A percentile compares a stretch with the other conserved stretches of the same genome.
These are phyloP conservation scores for Lasiodiplodia sp. DNA, from an alignment of 2,329 filamentous ascomycete species.

Conservation along the genomic window DNA sequence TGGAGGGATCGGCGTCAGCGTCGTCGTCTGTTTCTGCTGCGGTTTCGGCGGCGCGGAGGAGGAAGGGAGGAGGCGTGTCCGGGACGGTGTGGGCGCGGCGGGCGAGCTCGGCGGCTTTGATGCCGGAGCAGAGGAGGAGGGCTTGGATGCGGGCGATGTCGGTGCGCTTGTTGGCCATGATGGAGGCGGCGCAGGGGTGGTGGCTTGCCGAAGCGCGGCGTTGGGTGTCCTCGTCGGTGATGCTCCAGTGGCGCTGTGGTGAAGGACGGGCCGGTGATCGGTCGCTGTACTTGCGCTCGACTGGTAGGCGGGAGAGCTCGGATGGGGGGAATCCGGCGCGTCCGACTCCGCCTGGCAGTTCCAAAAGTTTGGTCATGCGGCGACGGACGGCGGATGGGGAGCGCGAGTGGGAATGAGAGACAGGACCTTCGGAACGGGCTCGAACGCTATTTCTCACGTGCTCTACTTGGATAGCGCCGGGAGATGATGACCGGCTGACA, in stretches of 20 bases:
- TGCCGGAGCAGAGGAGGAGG: conserved; percentile 81
- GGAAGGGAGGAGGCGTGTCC: conserved; percentile 41
- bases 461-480: conserved; percentile 18
- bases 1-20: conserved; percentile 32
- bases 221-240: conserved; percentile 56
- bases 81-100: conserved; percentile 65
- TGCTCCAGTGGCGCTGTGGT: conserved; percentile 64
- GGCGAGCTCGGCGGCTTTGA: conserved; percentile 84
- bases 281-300: conserved; percentile 27
- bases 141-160: conserved; percentile 82
- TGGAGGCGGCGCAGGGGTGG: conserved; percentile 38
- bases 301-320: conserved; percentile 13
- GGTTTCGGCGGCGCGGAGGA: conserved; percentile 52
- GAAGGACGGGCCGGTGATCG: conserved; percentile 44
- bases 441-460: not conserved
- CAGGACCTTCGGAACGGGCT: conserved; percentile 7
- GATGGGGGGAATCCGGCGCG: conserved; percentile 41
- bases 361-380: conserved; percentile 42
- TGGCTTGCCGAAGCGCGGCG: conserved; percentile 40
- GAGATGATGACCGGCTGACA: conserved; percentile 28
- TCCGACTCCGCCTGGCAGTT: conserved; percentile 41
- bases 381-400: conserved; percentile 38
- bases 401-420: conserved; percentile 35
- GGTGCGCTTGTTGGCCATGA: conserved; percentile 55
- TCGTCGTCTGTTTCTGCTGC: conserved; percentile 40